A percentile compares a stretch with the other conserved stretches of the same genome.
These are phyloP conservation scores for Pseudotsuga menziesii DNA, from an alignment of 75 land plant genomes.

Conservation along the genomic window DNA sequence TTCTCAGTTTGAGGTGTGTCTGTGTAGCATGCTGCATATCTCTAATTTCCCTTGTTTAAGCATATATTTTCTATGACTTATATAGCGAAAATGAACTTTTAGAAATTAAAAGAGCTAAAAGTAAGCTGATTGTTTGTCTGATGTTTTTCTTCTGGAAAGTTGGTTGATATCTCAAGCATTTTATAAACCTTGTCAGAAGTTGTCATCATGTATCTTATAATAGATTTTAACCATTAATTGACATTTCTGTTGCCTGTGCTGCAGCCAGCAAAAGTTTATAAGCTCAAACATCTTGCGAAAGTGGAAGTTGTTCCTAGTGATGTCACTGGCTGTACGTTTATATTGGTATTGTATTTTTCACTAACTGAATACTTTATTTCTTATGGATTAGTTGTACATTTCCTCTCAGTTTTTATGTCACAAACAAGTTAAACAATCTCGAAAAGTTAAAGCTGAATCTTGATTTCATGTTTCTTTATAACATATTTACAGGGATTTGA, in stretches of 20 bases:
- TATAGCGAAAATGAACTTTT: not conserved
- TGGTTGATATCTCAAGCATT: not conserved
- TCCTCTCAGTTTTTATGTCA: too few relatives aligned
- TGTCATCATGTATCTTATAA: too few relatives aligned
- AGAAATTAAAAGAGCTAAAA: not conserved
- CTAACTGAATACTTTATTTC: not conserved
- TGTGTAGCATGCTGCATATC: not conserved
- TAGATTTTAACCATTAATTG: not conserved
- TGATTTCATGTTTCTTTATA: not conserved
- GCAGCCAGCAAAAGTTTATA: constrained; percentile 91
- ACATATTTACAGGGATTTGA: constrained; percentile 79
- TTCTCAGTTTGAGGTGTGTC: not conserved
- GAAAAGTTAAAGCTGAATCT: too few relatives aligned
- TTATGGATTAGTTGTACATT: not conserved
- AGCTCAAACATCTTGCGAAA: constrained; percentile 89
- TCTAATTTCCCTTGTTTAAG: too few relatives aligned
- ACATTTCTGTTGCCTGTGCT: constrained; percentile 3
- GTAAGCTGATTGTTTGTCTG: not conserved
- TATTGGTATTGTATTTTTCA: constrained; percentile 46
- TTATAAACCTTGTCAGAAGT: not conserved
- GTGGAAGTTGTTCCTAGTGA: constrained; percentile 91
- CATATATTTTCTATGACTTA: too few relatives aligned
- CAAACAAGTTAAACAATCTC: too few relatives aligned
- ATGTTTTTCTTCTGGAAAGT: not conserved
- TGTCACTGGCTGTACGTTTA: constrained; percentile 82